These are phyloP conservation scores for Leishmania arabica DNA, from an alignment of 208 protist species.

Conservation along the genomic window DNA sequence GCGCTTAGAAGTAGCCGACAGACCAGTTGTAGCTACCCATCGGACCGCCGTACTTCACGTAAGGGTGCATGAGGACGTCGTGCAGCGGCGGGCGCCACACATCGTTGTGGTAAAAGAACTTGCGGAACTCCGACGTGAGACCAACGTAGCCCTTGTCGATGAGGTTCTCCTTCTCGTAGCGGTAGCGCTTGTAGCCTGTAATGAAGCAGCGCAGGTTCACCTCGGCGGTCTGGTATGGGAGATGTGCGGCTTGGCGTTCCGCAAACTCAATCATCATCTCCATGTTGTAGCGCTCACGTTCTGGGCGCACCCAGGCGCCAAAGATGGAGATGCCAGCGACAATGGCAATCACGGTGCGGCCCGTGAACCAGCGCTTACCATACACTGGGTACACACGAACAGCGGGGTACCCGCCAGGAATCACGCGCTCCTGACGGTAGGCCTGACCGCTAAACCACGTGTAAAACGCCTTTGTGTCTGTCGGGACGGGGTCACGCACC, in stretches of 20 bases:
- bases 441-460: constrained; percentile 91
- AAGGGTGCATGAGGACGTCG: constrained; percentile 91
- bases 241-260: constrained; percentile 76
- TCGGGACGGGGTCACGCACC: constrained; percentile 87
- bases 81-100: constrained; percentile 89
- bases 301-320: constrained; percentile 82
- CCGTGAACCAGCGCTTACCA: constrained; percentile 91
- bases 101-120: constrained; percentile 94
- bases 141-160: constrained; percentile 92
- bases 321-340: constrained; percentile 87
- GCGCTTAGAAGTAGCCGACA: constrained; percentile 82
- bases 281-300: constrained; percentile 90
- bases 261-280: constrained; percentile 91
- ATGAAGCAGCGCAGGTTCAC: constrained; percentile 81
- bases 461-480: constrained; percentile 90
- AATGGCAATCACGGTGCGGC: constrained; percentile 83
- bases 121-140: constrained; percentile 89
- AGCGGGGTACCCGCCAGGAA: constrained; percentile 86
- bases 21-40: constrained; percentile 91
- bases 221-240: constrained; percentile 90
- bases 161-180: constrained; percentile 89
- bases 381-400: constrained; percentile 90
- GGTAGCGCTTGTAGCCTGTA: constrained; percentile 84
- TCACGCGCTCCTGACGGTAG: constrained; percentile 89
- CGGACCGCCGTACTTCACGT: constrained; percentile 84